Percentiles rank a stretch among this genome's conserved stretches.
Evolutionary conservation across 306 rosid species (phyloP).

Genomic region (Pyrus betulifolia): DNA sequence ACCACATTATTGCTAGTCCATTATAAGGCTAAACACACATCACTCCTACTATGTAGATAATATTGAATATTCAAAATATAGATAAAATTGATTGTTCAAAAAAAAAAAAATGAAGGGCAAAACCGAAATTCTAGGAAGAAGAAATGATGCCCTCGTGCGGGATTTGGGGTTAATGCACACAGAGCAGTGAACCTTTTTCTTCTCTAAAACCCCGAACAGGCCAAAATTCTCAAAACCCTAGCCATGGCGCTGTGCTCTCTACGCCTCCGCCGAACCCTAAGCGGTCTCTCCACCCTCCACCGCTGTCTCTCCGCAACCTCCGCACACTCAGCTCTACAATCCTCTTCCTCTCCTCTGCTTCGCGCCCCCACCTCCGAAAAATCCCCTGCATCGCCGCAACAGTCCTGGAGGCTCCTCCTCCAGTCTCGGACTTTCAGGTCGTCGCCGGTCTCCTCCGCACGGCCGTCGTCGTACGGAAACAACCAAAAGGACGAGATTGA

Average conservation of each 20-base stretch:
- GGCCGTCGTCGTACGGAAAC: slow-evolving; percentile 13
- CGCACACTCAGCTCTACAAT: background rate
- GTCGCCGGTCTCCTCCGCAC: slow-evolving; percentile 30
- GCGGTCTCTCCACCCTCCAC: background rate
- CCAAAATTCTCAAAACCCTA: background rate
- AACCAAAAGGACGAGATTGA: slow-evolving; percentile 48
- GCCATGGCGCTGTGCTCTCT: background rate
- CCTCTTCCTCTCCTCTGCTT: background rate
- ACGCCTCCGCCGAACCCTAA: background rate
- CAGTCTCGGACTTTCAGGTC: slow-evolving; percentile 38
- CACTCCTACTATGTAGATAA: too few relatives aligned
- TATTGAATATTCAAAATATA: too few relatives aligned
- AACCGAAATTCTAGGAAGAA: too few relatives aligned
- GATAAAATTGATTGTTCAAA: too few relatives aligned
- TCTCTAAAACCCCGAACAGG: background rate
- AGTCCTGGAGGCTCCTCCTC: background rate
- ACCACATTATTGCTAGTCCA: accelerated
- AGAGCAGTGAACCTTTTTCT: background rate
- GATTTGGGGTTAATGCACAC: too few relatives aligned
- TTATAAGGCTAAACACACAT: too few relatives aligned
- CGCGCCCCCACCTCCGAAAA: background rate
- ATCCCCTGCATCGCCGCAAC: background rate
- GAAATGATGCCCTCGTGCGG: too few relatives aligned
- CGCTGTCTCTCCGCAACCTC: background rate
- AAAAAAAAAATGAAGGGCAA: too few relatives aligned